phyloP scores from a whole-genome alignment of 2,329 filamentous ascomycete genomes.

The Remersonia thermophila region DNA sequence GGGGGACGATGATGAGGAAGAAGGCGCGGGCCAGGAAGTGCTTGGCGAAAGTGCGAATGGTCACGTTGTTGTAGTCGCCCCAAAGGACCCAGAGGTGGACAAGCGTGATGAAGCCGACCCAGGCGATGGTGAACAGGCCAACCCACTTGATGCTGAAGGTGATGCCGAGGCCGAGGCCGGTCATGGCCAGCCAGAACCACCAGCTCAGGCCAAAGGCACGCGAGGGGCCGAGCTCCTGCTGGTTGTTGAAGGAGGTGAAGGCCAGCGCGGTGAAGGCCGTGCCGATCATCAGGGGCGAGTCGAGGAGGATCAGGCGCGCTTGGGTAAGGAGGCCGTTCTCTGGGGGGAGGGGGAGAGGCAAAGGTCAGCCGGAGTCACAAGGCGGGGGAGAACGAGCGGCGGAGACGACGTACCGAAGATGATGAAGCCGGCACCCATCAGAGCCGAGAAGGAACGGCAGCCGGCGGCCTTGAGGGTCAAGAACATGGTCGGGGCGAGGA shows the following conservation, averaged over 20 bases:
- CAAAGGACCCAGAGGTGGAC: slow-evolving; percentile 92
- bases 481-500: slow-evolving; percentile 87
- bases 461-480: slow-evolving; percentile 83
- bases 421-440: slow-evolving; percentile 71
- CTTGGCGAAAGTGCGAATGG: slow-evolving; percentile 77
- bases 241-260: slow-evolving; percentile 90
- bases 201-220: slow-evolving; percentile 81
- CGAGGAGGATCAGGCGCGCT: slow-evolving; percentile 87
- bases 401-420: slow-evolving; percentile 64
- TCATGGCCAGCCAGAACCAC: slow-evolving; percentile 96
- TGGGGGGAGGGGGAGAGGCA: slow-evolving; percentile 26
- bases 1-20: slow-evolving; percentile 80
- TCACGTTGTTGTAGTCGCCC: slow-evolving; percentile 77
- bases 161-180: slow-evolving; percentile 75
- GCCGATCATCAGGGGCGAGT: slow-evolving; percentile 86
- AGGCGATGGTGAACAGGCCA: slow-evolving; percentile 94
- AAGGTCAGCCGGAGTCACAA: slow-evolving; percentile 18
- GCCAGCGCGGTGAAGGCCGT: slow-evolving; percentile 84
- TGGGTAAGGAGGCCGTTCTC: slow-evolving; percentile 95
- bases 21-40: slow-evolving; percentile 86
- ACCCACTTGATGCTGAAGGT: slow-evolving; percentile 98
- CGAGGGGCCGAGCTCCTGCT: slow-evolving; percentile 82
- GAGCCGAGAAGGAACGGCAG: slow-evolving; percentile 74
- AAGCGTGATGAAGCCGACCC: slow-evolving; percentile 84
- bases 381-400: background rate